Evolutionary conservation across 2,329 filamentous ascomycete species (phyloP), one percentile per base, ranked within the genome.

Genomic region (Rugonectria rugulosa): DNA sequence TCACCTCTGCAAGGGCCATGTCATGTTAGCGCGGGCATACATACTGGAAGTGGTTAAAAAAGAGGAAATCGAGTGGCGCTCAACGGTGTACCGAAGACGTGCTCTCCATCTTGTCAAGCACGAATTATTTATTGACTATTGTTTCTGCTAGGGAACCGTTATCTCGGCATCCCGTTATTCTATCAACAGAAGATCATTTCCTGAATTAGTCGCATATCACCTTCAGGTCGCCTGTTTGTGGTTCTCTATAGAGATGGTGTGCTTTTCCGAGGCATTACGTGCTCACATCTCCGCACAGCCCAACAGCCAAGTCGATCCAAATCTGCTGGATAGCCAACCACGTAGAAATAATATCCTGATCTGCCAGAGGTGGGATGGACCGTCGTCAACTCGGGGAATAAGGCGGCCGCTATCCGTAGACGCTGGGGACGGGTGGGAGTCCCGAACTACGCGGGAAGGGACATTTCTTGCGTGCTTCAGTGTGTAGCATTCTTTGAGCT

Each of bases 221-320:
- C 37, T n/a, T 41, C 21, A 8, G 5, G n/a, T 26, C 11, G 37
- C 14, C 21, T 4, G 21, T 17, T 24, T 19, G 14, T 26, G 37
- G 12, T 41, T 26, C 19, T 21, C 37, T 27, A 27, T 27, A 27
- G 37, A 26, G n/a, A 23, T 41, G 21, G 23, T 41, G 19, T 41
- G 37, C 37, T 41, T 41, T 41, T n/a, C 23, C 14, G 37, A 23
- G 23, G 19, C 19, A 41, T 41, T 41, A 41, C 37, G 37, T 41
- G 37, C 37, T 41, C n/a, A 21, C 19, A 41, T 41, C 37, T 41
- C 37, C 37, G 20, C 37, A 41, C 37, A 20, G 17, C 10, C 14
- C 23, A 41, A 10, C 37, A n/a, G 12, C 7, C 20, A 26, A 24
- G 10, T 26, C 37, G 12, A 41, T 14, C 20, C 6, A 41, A 19